Percentiles rank a stretch among this genome's conserved stretches.
Conservation (phyloP, 164 flowering plant species). For the Dillenia turbinata region DNA sequence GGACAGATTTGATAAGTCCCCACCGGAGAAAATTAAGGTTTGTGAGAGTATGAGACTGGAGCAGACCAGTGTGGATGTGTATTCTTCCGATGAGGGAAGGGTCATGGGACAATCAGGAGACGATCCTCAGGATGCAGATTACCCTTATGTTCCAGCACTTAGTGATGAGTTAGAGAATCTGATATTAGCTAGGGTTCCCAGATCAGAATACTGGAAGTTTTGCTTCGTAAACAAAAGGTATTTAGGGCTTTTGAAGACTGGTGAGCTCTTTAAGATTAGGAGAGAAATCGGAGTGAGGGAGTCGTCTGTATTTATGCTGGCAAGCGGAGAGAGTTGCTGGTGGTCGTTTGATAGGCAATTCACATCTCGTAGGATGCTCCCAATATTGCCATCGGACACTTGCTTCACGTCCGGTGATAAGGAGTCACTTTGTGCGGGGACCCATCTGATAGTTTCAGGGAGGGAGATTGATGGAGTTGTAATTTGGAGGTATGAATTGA, state of each 20-base stretch:
- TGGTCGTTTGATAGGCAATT: slow-evolving; percentile 51
- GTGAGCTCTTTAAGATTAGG: slow-evolving; percentile 57
- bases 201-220: slow-evolving; percentile 54
- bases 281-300: slow-evolving; percentile 40
- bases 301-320: slow-evolving; percentile 57
- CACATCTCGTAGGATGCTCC: slow-evolving; percentile 41
- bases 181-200: slow-evolving; percentile 60
- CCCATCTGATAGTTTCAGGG: slow-evolving; percentile 75
- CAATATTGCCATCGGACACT: slow-evolving; percentile 46
- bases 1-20: neutral
- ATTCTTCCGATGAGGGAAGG: slow-evolving; percentile 8
- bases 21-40: slow-evolving; percentile 9
- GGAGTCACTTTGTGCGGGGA: slow-evolving; percentile 73
- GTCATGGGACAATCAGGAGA: slow-evolving; percentile 18
- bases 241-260: slow-evolving; percentile 29
- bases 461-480: slow-evolving; percentile 48
- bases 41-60: slow-evolving; percentile 1
- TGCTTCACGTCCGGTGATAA: slow-evolving; percentile 60
- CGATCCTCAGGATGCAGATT: slow-evolving; percentile 90
- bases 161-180: slow-evolving; percentile 53
- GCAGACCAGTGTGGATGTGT: neutral
- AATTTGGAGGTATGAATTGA: slow-evolving; percentile 69
- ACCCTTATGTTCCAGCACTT: slow-evolving; percentile 40
- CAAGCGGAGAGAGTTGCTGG: slow-evolving; percentile 60
- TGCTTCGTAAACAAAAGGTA: slow-evolving; percentile 42